Conservation (phyloP, 2,329 filamentous ascomycete species). For the Sporothrix variecibatus region DNA sequence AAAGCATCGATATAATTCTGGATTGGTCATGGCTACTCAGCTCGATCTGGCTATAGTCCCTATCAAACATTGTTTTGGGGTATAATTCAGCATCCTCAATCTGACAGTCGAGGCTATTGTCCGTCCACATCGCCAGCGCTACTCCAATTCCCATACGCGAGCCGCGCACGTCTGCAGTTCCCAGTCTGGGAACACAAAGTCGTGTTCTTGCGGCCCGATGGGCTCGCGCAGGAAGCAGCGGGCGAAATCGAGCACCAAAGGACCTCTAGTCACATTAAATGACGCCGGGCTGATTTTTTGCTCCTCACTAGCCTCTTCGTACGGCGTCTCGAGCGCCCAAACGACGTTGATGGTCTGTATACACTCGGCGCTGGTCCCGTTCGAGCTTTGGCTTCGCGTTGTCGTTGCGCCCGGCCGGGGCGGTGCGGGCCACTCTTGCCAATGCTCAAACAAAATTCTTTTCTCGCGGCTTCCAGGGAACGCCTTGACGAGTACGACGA, state of each 20-base stretch:
- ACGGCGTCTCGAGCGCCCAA: not conserved
- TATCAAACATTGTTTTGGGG: too few relatives aligned
- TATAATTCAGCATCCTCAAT: too few relatives aligned
- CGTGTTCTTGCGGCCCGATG: not conserved
- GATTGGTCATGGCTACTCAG: not conserved
- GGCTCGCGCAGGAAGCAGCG: not conserved
- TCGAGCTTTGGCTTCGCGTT: not conserved
- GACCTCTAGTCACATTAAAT: not conserved
- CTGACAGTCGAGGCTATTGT: not conserved
- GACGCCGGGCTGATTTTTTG: not conserved
- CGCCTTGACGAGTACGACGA: conserved; percentile 18
- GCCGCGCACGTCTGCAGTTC: not conserved
- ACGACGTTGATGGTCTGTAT: not conserved
- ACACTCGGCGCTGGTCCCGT: not conserved
- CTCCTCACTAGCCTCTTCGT: not conserved
- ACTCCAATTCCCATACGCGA: not conserved
- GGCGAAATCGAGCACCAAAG: not conserved
- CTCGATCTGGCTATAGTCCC: too few relatives aligned
- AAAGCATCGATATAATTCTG: not conserved
- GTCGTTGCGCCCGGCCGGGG: not conserved
- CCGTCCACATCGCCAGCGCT: not conserved
- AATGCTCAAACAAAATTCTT: conserved; percentile 17
- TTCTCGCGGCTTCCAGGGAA: conserved; percentile 19
- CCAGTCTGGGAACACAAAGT: not conserved
- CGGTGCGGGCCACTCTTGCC: not conserved